Evolutionary conservation across 345 rosid genomes (phyloP).

Genomic region (Hibiscus trionum): DNA sequence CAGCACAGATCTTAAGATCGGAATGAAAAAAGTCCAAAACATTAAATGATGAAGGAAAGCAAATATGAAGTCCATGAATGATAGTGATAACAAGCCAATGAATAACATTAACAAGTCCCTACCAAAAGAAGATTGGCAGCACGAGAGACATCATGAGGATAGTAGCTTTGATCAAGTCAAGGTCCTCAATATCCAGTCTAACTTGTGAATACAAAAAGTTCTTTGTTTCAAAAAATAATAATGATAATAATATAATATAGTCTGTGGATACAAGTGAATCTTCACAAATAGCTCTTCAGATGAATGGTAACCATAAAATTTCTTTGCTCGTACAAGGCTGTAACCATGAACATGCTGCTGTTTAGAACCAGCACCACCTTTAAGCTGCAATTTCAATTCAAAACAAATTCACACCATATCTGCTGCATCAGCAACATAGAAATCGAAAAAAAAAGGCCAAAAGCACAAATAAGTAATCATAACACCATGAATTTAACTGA

Average conservation of each 20-base stretch:
- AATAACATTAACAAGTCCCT: conserved; percentile 9
- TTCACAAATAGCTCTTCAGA: conserved; percentile 79
- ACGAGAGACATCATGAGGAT: conserved; percentile 73
- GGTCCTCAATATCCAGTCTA: conserved; percentile 21
- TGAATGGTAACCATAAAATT: conserved; percentile 79
- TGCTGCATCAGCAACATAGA: not conserved
- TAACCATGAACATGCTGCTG: conserved; percentile 82
- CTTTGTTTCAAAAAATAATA: not conserved
- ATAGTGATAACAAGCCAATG: not conserved
- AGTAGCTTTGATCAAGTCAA: conserved; percentile 51
- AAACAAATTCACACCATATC: conserved; percentile 12
- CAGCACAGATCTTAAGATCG: not conserved
- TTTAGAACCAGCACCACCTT: conserved; percentile 55
- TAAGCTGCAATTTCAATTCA: conserved; percentile 44
- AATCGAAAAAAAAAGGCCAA: not conserved
- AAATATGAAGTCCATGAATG: not conserved
- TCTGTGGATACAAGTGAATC: conserved; percentile 77
- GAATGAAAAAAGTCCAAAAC: not conserved
- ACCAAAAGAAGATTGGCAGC: conserved; percentile 67
- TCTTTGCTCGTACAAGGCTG: conserved; percentile 74
- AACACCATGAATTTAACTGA: conserved; percentile 7
- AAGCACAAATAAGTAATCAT: conserved; percentile 4
- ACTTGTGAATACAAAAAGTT: conserved; percentile 1
- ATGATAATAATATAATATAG: conserved; percentile 5
- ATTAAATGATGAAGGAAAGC: not conserved